Evolutionary conservation across 1,284 basidiomycete species (phyloP), one percentile per base, ranked within the genome.

Genomic region (Tranzscheliella williamsii): DNA sequence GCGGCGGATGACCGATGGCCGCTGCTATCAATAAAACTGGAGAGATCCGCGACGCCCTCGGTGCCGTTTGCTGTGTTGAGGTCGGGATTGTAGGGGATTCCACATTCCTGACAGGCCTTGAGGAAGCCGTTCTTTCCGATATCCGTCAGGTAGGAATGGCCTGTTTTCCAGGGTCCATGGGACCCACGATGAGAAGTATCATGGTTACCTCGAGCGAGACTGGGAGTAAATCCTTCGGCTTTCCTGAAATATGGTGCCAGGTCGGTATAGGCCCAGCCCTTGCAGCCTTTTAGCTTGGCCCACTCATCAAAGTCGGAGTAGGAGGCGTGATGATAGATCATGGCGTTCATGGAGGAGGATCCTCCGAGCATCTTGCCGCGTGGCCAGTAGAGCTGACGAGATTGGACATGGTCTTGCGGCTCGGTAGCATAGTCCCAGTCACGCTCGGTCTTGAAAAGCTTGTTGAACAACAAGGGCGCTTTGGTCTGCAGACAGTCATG

Each of bases 261-360:
- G 12, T 58, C 55, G 31, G 51, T 49, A 56, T 70, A 69, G 9
- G 39, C 39, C 67, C 67, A 70, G 27, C 67, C 67, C 31, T 62
- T 68, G 55, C 67, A 70, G 26, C 53, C 53, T 42, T 38, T 54
- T 32, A 41, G 31, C 15, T 66, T 36, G 5, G 43, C 52, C 65
- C 65, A 70, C 38, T 68, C 65, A 36, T 70, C 57, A 37, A 60
- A 66, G 51, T 70, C 67, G 4, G 47, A 46, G 13, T 50, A 56
- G 4, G 56, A 42, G 24, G 48, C 49, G 44, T 66, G 66, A 31
- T 70, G 68, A 30, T 62, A 58, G 33, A 81, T 55, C 61, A 64
- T 64, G 18, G 72, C 73, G 49, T 83, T 83, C 45, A 83, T 80
- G 17, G 76, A 75, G 4, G 79, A 79, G 0, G 70, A 77, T 0